Conservation (phyloP, 2,329 filamentous ascomycete species). For the Cercospora janseana region DNA sequence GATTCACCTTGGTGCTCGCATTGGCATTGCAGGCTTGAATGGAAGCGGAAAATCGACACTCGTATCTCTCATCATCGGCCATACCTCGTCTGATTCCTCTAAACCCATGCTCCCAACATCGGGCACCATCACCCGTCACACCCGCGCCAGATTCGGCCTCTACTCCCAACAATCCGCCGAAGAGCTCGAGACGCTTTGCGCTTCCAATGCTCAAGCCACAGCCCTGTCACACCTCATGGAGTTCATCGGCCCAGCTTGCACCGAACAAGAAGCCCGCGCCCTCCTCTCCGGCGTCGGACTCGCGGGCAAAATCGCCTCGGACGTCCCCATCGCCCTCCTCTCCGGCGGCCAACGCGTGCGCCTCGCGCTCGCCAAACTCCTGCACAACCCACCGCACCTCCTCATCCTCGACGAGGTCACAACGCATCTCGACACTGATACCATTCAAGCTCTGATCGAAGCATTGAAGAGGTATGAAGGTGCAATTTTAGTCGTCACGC, state of each 20-base stretch:
- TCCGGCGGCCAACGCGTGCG: slow-evolving; percentile 73
- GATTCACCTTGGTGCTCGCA: slow-evolving; percentile 68
- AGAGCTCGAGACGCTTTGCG: slow-evolving; percentile 58
- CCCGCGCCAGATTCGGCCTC: slow-evolving; percentile 68
- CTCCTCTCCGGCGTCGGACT: slow-evolving; percentile 69
- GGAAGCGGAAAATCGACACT: slow-evolving; percentile 80
- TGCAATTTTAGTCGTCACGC: slow-evolving; percentile 72
- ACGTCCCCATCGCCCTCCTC: slow-evolving; percentile 69
- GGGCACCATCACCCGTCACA: slow-evolving; percentile 64
- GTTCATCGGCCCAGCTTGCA: slow-evolving; percentile 53
- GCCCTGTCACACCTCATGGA: slow-evolving; percentile 62
- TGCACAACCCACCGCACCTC: slow-evolving; percentile 68
- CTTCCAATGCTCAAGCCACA: slow-evolving; percentile 56
- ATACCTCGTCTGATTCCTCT: slow-evolving; percentile 30
- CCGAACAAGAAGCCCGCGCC: slow-evolving; percentile 66
- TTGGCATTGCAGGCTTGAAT: slow-evolving; percentile 76
- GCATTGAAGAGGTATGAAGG: slow-evolving; percentile 69
- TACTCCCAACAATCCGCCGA: slow-evolving; percentile 81
- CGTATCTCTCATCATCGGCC: slow-evolving; percentile 65
- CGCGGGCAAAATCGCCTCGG: slow-evolving; percentile 66
- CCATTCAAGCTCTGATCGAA: slow-evolving; percentile 67
- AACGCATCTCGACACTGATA: slow-evolving; percentile 81
- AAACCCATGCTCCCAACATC: slow-evolving; percentile 52
- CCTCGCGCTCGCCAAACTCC: slow-evolving; percentile 65
- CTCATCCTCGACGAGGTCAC: slow-evolving; percentile 79